Base-by-base conservation (phyloP, 768 basidiomycete species). In the Amanita polypyramis region DNA sequence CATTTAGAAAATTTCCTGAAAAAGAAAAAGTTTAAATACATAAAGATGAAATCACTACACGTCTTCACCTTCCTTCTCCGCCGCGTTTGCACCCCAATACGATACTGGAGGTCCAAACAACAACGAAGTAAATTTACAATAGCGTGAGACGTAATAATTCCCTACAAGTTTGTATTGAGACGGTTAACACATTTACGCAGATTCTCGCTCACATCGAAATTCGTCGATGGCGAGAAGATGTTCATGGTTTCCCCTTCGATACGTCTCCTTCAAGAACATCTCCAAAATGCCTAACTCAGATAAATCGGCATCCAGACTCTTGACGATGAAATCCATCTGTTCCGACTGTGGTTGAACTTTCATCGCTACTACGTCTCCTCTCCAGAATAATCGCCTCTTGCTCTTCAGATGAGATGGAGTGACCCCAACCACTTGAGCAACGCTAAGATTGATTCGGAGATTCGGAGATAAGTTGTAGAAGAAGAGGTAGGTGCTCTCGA, bases 331-430 rank as follows among this genome's bases (percentile, higher is more conserved):
- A 11, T 40, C 21, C 5, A 27, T n/a, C 19, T 2, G 32, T 37
- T 51, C 44, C n/a, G 50, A 51, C 44, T 53, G 29, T 25, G 49
- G 49, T 23, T 43, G 34, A 37, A 45, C 52, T 47, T 49, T 51
- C 52, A 53, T 53, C 45, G 27, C 50, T 32, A 55, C 50, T 25
- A 55, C 45, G 48, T 55, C 52, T 45, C 54, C 54, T 45, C 54
- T 51, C 54, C 54, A 55, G 34, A 55, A 55, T 20, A 55, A 23
- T 19, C 50, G 50, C 34, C 51, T 51, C 39, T 37, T 41, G 3
- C 32, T 47, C 49, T 51, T 44, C 27, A 51, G 21, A n/a, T 51
- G 19, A 46, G 17, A 38, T 27, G n/a, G 45, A 41, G 49, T 43
- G 40, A 51, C 41, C 7, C 45, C 41, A 23, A 48, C 34, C 25